These are phyloP conservation scores for sunflower (Helianthus annuus) DNA, from an alignment of 129 eudicot genomes.

Conservation along the genomic window HanXRQr2.0-SUNRISE NC_035435.2:136631532-136632031, in stretches of 20 bases:
- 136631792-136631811: conserved; percentile 80
- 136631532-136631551: not conserved
- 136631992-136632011: conserved; percentile 17
- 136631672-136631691: conserved; percentile 94
- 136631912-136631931: conserved; percentile 79
- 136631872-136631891: conserved; percentile 74
- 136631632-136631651: conserved; percentile 60
- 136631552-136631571: not conserved
- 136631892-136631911: conserved; percentile 88
- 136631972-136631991: conserved; percentile 32
- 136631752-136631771: conserved; percentile 76
- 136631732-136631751: conserved; percentile 71
- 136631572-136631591: not conserved
- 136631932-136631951: conserved; percentile 47
- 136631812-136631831: conserved; percentile 65
- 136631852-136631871: conserved; percentile 60
- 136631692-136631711: conserved; percentile 88
- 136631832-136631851: conserved; percentile 90
- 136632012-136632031: not conserved
- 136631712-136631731: conserved; percentile 51
- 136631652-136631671: conserved; percentile 81
- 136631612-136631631: not conserved
- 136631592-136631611: conserved; percentile 1
- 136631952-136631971: conserved; percentile 31
- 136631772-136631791: conserved; percentile 75